Evolutionary conservation across 352 stramenopile species (phyloP).

Genomic region (Phytophthora palmivora): DNA sequence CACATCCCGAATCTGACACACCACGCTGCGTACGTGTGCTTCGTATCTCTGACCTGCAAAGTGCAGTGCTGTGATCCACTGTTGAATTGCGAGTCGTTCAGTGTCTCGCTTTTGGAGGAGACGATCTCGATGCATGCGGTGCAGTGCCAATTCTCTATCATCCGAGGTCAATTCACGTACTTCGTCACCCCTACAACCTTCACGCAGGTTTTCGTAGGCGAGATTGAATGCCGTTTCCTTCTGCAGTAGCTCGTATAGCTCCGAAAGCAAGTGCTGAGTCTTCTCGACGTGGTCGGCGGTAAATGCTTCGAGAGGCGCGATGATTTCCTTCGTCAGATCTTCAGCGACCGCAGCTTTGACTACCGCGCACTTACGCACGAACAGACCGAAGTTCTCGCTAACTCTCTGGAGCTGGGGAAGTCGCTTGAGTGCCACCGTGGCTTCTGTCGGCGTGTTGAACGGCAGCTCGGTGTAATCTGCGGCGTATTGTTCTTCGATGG

Average conservation of each 20-base stretch:
- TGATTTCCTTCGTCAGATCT: constrained; percentile 39
- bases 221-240: constrained; percentile 50
- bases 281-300: constrained; percentile 46
- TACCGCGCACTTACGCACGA: constrained; percentile 27
- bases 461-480: constrained; percentile 36
- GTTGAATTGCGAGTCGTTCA: constrained; percentile 35
- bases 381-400: constrained; percentile 33
- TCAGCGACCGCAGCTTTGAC: constrained; percentile 31
- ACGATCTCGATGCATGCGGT: constrained; percentile 17
- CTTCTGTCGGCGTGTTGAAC: constrained; percentile 18
- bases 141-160: constrained; percentile 5
- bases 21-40: constrained; percentile 26
- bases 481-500: constrained; percentile 47
- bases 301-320: constrained; percentile 44
- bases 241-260: constrained; percentile 52
- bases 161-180: neutral
- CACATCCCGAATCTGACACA: constrained; percentile 27
- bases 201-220: constrained; percentile 28
- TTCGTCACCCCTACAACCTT: constrained; percentile 5
- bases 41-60: constrained; percentile 43
- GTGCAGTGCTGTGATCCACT: constrained; percentile 50
- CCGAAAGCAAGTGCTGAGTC: constrained; percentile 45
- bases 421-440: constrained; percentile 6
- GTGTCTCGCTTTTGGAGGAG: constrained; percentile 32
- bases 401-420: constrained; percentile 35